phyloP scores from a whole-genome alignment of 2,329 filamentous ascomycete species.

The Leptosphaerulina australis region DNA sequence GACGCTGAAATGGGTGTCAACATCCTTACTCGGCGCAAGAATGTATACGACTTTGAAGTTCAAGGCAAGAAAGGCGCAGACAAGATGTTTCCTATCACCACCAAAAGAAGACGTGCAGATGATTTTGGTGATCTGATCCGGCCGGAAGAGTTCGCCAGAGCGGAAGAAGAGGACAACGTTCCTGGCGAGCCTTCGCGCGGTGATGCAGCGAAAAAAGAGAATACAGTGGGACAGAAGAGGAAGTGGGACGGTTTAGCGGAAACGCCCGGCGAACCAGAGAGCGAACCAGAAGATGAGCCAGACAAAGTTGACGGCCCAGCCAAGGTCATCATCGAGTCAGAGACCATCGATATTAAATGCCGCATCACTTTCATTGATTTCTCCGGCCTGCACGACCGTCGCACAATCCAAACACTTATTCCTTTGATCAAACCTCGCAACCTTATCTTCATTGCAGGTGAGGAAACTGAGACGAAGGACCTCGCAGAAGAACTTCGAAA shows the following conservation, averaged over 20 bases:
- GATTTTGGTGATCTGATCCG: conserved; percentile 95
- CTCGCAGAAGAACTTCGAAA: conserved; percentile 82
- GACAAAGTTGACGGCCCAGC: conserved; percentile 70
- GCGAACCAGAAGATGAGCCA: conserved; percentile 57
- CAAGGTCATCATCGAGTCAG: conserved; percentile 71
- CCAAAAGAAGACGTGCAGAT: conserved; percentile 78
- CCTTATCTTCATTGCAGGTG: conserved; percentile 87
- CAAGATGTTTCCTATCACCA: conserved; percentile 86
- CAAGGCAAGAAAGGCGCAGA: conserved; percentile 90
- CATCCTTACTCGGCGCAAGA: conserved; percentile 84
- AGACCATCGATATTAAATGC: conserved; percentile 70
- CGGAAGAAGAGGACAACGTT: conserved; percentile 83
- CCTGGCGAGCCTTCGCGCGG: conserved; percentile 67
- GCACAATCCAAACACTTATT: conserved; percentile 91
- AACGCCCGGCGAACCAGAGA: conserved; percentile 52
- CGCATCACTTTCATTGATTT: conserved; percentile 90
- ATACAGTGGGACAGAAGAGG: conserved; percentile 81
- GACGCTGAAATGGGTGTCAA: conserved; percentile 94
- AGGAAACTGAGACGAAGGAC: conserved; percentile 71
- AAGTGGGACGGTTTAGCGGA: conserved; percentile 79
- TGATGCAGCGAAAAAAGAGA: conserved; percentile 56
- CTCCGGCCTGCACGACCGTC: conserved; percentile 88
- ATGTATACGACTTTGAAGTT: conserved; percentile 92
- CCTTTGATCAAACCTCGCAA: conserved; percentile 93
- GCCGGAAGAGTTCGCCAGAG: conserved; percentile 89